Percentiles rank a stretch among this genome's conserved stretches.
phyloP scores from a whole-genome alignment of 345 rosid species.

The Psidium friedrichsthalianum region DNA sequence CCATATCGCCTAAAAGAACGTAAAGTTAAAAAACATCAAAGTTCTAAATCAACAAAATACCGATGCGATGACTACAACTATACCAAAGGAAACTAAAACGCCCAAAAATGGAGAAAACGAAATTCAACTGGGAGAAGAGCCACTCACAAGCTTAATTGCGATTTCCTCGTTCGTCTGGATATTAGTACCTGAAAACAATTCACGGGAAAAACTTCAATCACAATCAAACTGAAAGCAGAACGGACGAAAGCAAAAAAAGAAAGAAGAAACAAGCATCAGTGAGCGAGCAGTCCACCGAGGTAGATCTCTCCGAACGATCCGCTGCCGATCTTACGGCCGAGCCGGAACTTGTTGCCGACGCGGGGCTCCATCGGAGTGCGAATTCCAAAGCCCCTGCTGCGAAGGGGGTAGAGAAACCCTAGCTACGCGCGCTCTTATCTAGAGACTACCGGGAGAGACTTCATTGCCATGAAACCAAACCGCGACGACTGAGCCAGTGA shows the following conservation, averaged over 20 bases:
- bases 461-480: not conserved
- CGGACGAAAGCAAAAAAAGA: not conserved
- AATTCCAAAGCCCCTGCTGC: not conserved
- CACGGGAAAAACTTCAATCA: not conserved
- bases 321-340: slow-evolving; percentile 93
- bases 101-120: not conserved
- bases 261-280: not conserved
- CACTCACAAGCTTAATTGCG: slow-evolving; percentile 93
- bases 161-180: slow-evolving; percentile 88
- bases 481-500: not conserved
- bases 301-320: slow-evolving; percentile 99
- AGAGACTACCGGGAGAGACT: not conserved
- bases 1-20: not conserved
- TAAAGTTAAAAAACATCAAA: not conserved
- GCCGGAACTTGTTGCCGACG: slow-evolving; percentile 80
- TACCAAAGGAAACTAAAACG: not conserved
- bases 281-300: slow-evolving; percentile 41
- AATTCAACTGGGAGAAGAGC: not conserved
- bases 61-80: not conserved
- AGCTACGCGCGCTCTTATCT: not conserved
- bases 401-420: not conserved
- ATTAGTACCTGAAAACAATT: slow-evolving; percentile 48
- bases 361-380: slow-evolving; percentile 56
- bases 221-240: not conserved
- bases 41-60: not conserved